phyloP scores from a whole-genome alignment of 2,329 filamentous ascomycete genomes.

The Rutstroemia sp. region DNA sequence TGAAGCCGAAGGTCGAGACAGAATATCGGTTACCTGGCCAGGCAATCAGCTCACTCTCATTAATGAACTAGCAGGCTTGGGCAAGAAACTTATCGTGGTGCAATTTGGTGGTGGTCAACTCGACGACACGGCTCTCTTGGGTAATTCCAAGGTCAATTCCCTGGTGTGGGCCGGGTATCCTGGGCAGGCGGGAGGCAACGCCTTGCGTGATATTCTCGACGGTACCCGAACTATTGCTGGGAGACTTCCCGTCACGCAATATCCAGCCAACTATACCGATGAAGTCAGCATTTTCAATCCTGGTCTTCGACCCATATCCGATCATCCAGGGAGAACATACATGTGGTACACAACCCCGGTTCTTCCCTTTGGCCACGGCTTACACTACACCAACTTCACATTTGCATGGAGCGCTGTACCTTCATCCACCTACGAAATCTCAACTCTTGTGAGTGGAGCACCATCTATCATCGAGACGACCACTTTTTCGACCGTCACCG shows the following conservation, averaged over 20 bases:
- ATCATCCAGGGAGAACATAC: constrained; percentile 46
- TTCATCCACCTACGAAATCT: background rate
- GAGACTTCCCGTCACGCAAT: constrained; percentile 47
- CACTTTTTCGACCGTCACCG: constrained; percentile 34
- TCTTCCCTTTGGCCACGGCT: constrained; percentile 46
- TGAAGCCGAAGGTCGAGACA: constrained; percentile 44
- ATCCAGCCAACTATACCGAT: constrained; percentile 44
- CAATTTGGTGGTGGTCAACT: constrained; percentile 36
- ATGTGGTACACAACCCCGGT: constrained; percentile 47
- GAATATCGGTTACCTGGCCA: constrained; percentile 44
- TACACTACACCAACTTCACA: constrained; percentile 26
- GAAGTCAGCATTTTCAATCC: constrained; percentile 49
- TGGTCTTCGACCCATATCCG: constrained; percentile 40
- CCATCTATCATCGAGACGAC: constrained; percentile 2
- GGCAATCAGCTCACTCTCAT: constrained; percentile 45
- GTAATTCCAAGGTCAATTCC: constrained; percentile 40
- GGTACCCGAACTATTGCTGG: constrained; percentile 35
- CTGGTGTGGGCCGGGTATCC: constrained; percentile 53
- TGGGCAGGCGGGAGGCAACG: constrained; percentile 50
- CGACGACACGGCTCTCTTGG: constrained; percentile 41
- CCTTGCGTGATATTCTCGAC: constrained; percentile 45
- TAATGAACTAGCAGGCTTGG: constrained; percentile 34
- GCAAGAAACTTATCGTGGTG: constrained; percentile 44
- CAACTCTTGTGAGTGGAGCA: too few species aligned
- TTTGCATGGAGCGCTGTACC: background rate